phyloP scores from a whole-genome alignment of 2,329 filamentous ascomycete genomes.

The Pezicula rhizophila region DNA sequence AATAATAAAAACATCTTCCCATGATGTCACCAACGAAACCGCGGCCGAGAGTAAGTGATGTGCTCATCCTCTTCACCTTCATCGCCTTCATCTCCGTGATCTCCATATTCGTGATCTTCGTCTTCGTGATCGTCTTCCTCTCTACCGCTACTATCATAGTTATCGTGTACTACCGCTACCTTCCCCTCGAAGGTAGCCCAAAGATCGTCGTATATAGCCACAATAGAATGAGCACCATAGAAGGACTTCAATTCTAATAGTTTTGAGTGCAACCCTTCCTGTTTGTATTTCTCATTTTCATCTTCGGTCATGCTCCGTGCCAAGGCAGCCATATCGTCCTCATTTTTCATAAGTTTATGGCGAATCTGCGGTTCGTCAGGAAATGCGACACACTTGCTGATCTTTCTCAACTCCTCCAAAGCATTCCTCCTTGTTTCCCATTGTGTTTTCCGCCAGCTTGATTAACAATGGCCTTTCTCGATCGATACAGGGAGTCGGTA shows the following conservation, averaged over 20 bases:
- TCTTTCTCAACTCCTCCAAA: slow-evolving; percentile 11
- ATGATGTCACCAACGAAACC: too few species aligned
- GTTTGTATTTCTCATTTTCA: slow-evolving; percentile 7
- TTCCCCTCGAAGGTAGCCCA: background rate
- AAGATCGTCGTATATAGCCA: background rate
- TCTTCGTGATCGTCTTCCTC: background rate
- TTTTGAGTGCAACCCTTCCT: slow-evolving; percentile 12
- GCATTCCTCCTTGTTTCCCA: slow-evolving; percentile 14
- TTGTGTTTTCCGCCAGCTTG: slow-evolving; percentile 5
- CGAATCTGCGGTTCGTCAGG: slow-evolving; percentile 3
- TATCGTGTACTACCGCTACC: background rate
- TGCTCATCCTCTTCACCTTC: background rate
- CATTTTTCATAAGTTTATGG: slow-evolving; percentile 4
- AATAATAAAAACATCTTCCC: too few species aligned
- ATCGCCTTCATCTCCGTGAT: background rate
- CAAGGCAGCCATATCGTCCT: background rate
- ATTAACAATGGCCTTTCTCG: slow-evolving; percentile 7
- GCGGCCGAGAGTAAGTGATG: too few species aligned
- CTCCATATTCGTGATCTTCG: background rate
- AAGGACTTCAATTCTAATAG: slow-evolving; percentile 8
- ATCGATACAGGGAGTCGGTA: slow-evolving; percentile 1
- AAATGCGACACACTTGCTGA: slow-evolving; percentile 12
- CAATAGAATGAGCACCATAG: background rate
- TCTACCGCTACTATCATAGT: background rate
- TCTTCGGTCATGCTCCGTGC: background rate